Evolutionary conservation across 2,329 filamentous ascomycete species (phyloP), one percentile per base, ranked within the genome.

Genomic region (Nannizziopsis arthrosporioides): DNA sequence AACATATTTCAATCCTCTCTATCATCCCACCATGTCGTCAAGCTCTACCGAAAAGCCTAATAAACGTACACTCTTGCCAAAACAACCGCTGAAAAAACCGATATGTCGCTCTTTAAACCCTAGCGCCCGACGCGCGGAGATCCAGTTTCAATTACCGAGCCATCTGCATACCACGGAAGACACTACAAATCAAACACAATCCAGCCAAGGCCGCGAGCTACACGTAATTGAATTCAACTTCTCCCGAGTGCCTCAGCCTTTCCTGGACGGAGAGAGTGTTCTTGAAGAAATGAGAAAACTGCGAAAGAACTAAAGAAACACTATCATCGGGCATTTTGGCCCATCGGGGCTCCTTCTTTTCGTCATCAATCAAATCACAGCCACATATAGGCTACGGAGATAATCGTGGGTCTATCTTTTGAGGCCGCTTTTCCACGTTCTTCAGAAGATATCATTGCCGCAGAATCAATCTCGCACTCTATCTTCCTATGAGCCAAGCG

Each of bases 221-320:
- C 46, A 34, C 17, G 43, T 48, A 19, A 49, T 50, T 11, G 52
- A 54, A 44, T 54, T 55, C 43, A 49, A 54, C 32, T 51, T 47
- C 7, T 54, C 52, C 1, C 43, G 35, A 9, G 42, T 41, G 7
- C 52, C 49, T 8, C 54, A 55, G 35, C 54, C 54, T 1, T 55
- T 55, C 38, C 43, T 55, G 2, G 52, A 55, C 17, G 50, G 46
- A 12, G 50, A 51, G 39, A 48, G 44, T n/a, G 47, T 46, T 8
- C 41, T 54, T 11, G 36, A 44, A 2, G 39, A 30, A 11, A 38
- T 52, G 47, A 42, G 32, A 30, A 34, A 22, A 22, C 18, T 39
- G 30, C 38, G 52, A 15, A 32, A 19, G 35, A 7, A 7, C 1
- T 27, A 41, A 11, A 35, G 14, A 14, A 31, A 47, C 7, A 37